Evolutionary conservation across 768 basidiomycete species (phyloP), one percentile per base, ranked within the genome.

Genomic region (Rhodocollybia butyracea): DNA sequence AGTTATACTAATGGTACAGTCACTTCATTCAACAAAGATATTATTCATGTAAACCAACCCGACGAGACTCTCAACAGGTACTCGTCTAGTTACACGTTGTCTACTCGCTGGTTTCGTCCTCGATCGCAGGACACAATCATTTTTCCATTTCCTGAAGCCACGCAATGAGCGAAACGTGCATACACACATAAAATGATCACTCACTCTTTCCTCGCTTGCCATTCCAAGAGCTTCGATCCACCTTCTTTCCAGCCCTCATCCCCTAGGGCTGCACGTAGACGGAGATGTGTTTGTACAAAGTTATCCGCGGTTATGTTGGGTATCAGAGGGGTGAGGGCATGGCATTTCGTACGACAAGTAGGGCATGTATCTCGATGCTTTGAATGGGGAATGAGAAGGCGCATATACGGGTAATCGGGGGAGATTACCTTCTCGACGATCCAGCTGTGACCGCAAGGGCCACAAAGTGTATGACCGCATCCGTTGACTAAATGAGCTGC

Each of bases 401-500:
- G 26, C 39, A 54, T 27, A 45, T 24, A 42, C 29, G 46, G 38
- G 52, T n/a, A n/a, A n/a, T n/a, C n/a, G n/a, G n/a, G n/a, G n/a
- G 27, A 47, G 30, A 78, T 41, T 56, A 85, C 86, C 54, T 79
- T 81, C 62, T 76, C 73, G 38, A 63, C 61, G 51, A 82, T 70
- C 88, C 88, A 90, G 55, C 73, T 67, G 68, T 78, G 75, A 11
- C 80, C 81, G 62, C 89, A 91, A 39, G 80, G 76, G 7, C 84
- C 89, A 56, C 89, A 91, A 57, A 79, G 80, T 24, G 80, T 83
- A 63, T 91, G 89, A 12, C 89, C 89, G 61, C 89, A 91, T 2
- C 88, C 86, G 62, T 83, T 87, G 22, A 80, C 76, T 26, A 83
- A 58, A 63, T 89, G 83, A 3, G 86, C 74, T 30, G 76, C 79